phyloP scores from a whole-genome alignment of 2,329 filamentous ascomycete species.

The Remersonia thermophila region DNA sequence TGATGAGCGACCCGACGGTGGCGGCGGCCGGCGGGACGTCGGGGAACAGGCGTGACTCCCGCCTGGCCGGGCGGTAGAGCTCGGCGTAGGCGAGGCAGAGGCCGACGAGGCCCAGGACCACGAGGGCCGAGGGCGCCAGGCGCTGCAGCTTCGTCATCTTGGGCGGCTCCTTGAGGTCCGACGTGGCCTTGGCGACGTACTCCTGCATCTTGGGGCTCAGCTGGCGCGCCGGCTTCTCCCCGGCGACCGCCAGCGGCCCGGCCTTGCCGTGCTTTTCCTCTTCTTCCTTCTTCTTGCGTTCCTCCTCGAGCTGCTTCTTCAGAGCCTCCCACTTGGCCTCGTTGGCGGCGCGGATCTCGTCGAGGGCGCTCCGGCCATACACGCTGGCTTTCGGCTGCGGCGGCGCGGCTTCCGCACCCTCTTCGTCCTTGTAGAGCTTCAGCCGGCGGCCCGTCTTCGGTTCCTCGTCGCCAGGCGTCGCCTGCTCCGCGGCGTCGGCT shows the following conservation, averaged over 20 bases:
- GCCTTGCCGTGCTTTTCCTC: conserved; percentile 27
- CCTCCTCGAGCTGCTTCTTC: conserved; percentile 19
- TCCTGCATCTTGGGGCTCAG: conserved; percentile 29
- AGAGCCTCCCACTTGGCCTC: conserved; percentile 36
- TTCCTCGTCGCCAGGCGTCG: conserved; percentile 10
- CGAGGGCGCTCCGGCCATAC: conserved; percentile 46
- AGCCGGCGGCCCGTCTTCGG: background rate
- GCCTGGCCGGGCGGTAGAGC: conserved; percentile 39
- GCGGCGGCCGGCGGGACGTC: conserved; percentile 49
- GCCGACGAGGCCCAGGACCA: conserved; percentile 33
- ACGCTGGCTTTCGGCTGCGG: conserved; percentile 24
- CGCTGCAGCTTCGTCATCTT: conserved; percentile 40
- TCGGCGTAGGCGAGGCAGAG: conserved; percentile 31
- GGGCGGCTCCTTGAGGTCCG: conserved; percentile 38
- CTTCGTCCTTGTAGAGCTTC: conserved; percentile 17
- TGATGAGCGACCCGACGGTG: conserved; percentile 51
- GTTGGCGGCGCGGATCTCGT: conserved; percentile 43
- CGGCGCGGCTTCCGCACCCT: conserved; percentile 13
- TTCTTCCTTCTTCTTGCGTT: conserved; percentile 25
- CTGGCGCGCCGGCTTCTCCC: conserved; percentile 24
- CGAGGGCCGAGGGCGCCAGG: conserved; percentile 40
- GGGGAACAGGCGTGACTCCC: conserved; percentile 40
- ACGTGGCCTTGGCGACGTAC: conserved; percentile 34
- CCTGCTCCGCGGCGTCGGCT: conserved; percentile 1
- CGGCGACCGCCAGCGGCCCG: conserved; percentile 31